Evolutionary conservation across 2,329 filamentous ascomycete species (phyloP).

Genomic region (Chlorencoelia australis): DNA sequence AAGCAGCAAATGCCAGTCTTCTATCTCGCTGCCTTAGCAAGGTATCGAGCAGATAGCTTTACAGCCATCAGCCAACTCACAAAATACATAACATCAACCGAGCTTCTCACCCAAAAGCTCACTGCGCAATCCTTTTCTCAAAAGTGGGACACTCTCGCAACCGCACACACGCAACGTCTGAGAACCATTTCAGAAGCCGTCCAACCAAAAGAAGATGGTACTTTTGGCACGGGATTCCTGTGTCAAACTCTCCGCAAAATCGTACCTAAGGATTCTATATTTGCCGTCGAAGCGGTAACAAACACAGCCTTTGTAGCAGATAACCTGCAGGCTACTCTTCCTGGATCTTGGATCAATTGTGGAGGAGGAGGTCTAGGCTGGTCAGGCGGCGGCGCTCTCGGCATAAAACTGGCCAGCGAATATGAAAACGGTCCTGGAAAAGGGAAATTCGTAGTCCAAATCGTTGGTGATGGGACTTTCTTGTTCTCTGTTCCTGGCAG

Average conservation of each 20-base stretch:
- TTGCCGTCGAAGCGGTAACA: conserved; percentile 69
- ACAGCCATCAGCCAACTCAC: conserved; percentile 61
- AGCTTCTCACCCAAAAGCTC: conserved; percentile 32
- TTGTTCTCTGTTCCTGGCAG: conserved; percentile 54
- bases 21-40: conserved; percentile 55
- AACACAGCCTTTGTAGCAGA: conserved; percentile 58
- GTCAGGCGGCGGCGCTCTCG: conserved; percentile 66
- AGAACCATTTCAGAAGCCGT: conserved; percentile 46
- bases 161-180: conserved; percentile 48
- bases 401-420: conserved; percentile 61
- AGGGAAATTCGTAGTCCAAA: conserved; percentile 50
- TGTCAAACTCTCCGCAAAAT: conserved; percentile 39
- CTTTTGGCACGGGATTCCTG: conserved; percentile 39
- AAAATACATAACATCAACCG: conserved; percentile 42
- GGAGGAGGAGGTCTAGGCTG: conserved; percentile 73
- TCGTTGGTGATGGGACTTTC: conserved; percentile 60
- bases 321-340: conserved; percentile 56
- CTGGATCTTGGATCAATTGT: conserved; percentile 72
- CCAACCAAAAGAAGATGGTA: conserved; percentile 49
- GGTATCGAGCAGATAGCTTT: conserved; percentile 57
- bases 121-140: conserved; percentile 28
- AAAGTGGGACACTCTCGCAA: conserved; percentile 45
- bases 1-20: conserved; percentile 47
- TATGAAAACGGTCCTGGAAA: conserved; percentile 36
- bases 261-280: conserved; percentile 58